Evolutionary conservation across 352 stramenopile genomes (phyloP), one percentile per base, ranked within the genome.

Genomic region (Phytophthora hybrid): DNA sequence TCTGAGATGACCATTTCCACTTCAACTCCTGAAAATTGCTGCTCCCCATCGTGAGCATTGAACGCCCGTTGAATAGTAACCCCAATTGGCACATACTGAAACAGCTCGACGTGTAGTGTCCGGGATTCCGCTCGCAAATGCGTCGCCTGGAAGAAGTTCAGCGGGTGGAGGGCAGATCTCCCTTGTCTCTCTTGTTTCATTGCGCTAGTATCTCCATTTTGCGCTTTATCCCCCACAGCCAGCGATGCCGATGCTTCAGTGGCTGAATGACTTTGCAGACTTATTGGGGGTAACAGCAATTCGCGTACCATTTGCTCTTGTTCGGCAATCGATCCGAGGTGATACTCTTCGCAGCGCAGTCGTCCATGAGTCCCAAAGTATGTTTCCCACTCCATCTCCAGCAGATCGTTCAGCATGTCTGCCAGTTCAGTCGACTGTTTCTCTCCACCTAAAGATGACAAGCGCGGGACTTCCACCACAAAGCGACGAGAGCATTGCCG

Each of bases 331-430:
- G 56, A 26, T 34, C 60, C 72, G 16, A 82, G 8, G 54, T 80
- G 68, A 14, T 55, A 29, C 1, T 78, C 61, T 41, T 78, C 62
- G 39, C 62, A 78, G 1, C 68, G 46, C 44, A 90, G 52, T 6
- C 56, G 39, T 26, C 83, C 83, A 23, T 66, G 73, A 21, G 77
- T 80, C 11, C 83, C 83, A 44, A 85, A 90, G 76, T 82, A 79
- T 16, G 83, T 90, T 58, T 83, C 74, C 83, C 83, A 90, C 44
- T 88, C 73, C 51, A 90, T 81, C 31, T 81, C 70, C 8, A 90
- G 26, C 2, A 86, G 46, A 31, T 66, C 57, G 53, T 90, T 90
- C 39, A 90, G 31, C 39, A 77, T 8, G 10, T 70, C 62, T 1
- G 71, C 56, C 21, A 87, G 67, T 19, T 44, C 64, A 7, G 19